phyloP scores from a whole-genome alignment of 257 asterid genomes.

The Salvia hispanica region DNA sequence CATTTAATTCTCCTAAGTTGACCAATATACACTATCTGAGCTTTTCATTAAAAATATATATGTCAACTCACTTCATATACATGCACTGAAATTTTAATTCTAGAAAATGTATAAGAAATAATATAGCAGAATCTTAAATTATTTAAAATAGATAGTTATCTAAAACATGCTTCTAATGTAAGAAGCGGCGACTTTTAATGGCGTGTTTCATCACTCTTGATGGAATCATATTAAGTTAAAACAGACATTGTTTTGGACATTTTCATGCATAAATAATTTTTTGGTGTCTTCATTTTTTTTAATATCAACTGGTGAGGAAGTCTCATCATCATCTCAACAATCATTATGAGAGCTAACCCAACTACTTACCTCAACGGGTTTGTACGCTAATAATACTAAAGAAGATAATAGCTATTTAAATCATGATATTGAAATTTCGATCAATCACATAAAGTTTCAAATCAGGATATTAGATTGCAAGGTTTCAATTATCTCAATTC shows the following conservation, averaged over 20 bases:
- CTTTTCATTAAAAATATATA: neutral
- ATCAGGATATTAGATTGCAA: no score
- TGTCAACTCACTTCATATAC: constrained; percentile 2
- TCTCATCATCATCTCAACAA: neutral
- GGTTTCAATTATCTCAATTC: no score
- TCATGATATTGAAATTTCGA: no score
- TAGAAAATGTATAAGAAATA: no score
- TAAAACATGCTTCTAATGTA: neutral
- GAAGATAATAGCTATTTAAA: no score
- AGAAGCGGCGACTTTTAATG: constrained; percentile 1
- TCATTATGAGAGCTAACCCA: neutral
- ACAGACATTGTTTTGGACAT: neutral
- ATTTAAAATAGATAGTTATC: constrained; percentile 1
- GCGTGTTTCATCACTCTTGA: neutral
- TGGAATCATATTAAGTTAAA: neutral
- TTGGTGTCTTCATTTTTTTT: neutral
- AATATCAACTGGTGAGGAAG: neutral
- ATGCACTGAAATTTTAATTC: no score
- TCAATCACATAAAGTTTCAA: no score
- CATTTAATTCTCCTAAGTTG: constrained; percentile 2
- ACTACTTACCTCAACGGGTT: neutral
- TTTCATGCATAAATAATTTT: neutral
- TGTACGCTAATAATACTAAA: no score
- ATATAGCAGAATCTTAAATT: neutral
- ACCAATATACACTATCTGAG: neutral